phyloP scores from a whole-genome alignment of 75 land plant genomes.

The Azolla pinnata region DNA sequence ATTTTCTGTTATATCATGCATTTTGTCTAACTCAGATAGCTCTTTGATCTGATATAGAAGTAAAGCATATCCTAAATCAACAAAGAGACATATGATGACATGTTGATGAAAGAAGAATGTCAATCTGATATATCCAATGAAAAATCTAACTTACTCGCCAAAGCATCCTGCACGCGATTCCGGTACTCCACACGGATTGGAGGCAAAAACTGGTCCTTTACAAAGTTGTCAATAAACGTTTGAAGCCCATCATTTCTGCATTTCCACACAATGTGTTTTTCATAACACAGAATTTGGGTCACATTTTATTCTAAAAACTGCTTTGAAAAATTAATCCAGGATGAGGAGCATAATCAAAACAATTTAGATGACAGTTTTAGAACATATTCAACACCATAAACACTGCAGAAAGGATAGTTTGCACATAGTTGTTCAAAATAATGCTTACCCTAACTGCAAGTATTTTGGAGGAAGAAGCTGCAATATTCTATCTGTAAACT shows the following conservation, averaged over 20 bases:
- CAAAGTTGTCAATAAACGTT: constrained; percentile 86
- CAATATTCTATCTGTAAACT: constrained; percentile 86
- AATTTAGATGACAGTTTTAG: not conserved
- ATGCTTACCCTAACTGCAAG: constrained; percentile 73
- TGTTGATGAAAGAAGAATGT: not conserved
- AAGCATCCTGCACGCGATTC: constrained; percentile 89
- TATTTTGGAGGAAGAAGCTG: constrained; percentile 76
- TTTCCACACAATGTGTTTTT: no score
- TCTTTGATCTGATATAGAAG: no score
- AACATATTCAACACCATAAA: not conserved
- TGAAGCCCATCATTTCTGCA: constrained; percentile 90
- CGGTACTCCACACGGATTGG: constrained; percentile 93
- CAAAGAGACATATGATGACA: not conserved
- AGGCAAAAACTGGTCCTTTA: constrained; percentile 94
- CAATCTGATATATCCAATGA: no score
- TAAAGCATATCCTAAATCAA: not conserved
- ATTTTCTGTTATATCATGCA: not conserved
- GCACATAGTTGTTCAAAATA: not conserved
- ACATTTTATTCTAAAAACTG: not conserved
- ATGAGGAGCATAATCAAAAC: not conserved
- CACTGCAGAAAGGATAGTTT: not conserved
- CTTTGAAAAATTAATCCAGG: not conserved
- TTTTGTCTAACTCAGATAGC: not conserved
- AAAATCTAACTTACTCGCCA: constrained; percentile 97
- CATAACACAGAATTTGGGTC: not conserved